Evolutionary conservation across 1,284 basidiomycete genomes (phyloP).

Genomic region (Sutorius eximius): DNA sequence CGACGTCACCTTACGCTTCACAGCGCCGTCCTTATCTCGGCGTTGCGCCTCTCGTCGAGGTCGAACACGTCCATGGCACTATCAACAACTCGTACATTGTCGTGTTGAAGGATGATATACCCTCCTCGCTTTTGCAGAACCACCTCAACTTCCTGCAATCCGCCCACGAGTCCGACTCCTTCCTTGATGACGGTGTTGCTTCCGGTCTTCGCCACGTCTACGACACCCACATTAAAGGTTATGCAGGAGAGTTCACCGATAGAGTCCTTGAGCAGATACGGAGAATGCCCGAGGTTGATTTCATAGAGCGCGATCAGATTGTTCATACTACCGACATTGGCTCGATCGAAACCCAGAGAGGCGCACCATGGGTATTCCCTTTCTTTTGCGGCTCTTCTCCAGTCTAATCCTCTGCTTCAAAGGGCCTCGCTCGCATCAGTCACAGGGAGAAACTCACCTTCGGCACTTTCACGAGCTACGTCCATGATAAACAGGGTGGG

Average conservation of each 20-base stretch:
- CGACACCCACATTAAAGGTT: conserved; percentile 72
- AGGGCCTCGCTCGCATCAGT: conserved; percentile 95
- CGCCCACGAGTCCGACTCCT: conserved; percentile 54
- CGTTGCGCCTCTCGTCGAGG: conserved; percentile 57
- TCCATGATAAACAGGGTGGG: conserved; percentile 75
- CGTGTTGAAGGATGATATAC: conserved; percentile 74
- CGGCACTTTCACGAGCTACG: conserved; percentile 86
- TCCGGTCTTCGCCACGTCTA: conserved; percentile 72
- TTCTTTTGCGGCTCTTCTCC: not conserved
- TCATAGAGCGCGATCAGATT: conserved; percentile 91
- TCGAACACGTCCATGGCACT: conserved; percentile 64
- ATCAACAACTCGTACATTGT: conserved; percentile 91
- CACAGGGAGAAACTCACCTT: conserved; percentile 82
- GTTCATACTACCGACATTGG: conserved; percentile 67
- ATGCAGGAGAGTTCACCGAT: conserved; percentile 83
- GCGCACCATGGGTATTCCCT: conserved; percentile 84
- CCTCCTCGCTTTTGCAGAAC: conserved; percentile 58
- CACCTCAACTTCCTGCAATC: conserved; percentile 72
- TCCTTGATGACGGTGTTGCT: conserved; percentile 43
- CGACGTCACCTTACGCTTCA: conserved; percentile 51
- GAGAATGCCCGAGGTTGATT: conserved; percentile 87
- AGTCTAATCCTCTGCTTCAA: conserved; percentile 27
- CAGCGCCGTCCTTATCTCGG: conserved; percentile 46
- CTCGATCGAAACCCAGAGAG: conserved; percentile 51
- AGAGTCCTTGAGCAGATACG: conserved; percentile 80